A percentile compares a stretch with the other conserved stretches of the same genome.
phyloP scores from a whole-genome alignment of 2,329 filamentous ascomycete species.

The Penicillium hesseltinei region DNA sequence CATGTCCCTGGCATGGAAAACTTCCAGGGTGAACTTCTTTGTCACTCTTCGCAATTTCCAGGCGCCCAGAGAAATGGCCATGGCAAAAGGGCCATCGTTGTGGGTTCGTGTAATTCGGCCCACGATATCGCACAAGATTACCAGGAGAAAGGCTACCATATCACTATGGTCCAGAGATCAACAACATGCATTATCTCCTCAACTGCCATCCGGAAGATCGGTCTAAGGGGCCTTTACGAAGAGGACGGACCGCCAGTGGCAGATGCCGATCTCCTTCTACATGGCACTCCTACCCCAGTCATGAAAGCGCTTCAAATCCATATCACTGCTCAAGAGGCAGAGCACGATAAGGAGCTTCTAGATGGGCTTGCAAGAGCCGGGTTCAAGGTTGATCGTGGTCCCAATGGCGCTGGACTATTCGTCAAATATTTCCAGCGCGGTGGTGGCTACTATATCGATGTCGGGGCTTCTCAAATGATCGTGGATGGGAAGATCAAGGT shows the following conservation, averaged over 20 bases:
- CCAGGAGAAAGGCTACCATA: conserved; percentile 61
- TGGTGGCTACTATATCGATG: background rate
- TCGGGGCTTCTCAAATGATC: conserved; percentile 49
- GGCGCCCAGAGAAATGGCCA: background rate
- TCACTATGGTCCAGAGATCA: background rate
- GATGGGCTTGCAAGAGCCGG: background rate
- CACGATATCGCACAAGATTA: conserved; percentile 70
- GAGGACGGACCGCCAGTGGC: background rate
- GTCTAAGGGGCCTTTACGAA: background rate
- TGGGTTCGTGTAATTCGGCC: conserved; percentile 67
- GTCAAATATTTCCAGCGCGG: background rate
- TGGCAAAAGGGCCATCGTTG: conserved; percentile 63
- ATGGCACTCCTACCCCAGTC: background rate
- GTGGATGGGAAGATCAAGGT: conserved; percentile 63
- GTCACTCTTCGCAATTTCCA: background rate
- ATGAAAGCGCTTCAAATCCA: background rate
- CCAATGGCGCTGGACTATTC: background rate
- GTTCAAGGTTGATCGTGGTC: background rate
- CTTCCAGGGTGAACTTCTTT: background rate
- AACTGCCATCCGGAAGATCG: background rate
- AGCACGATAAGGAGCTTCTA: background rate
- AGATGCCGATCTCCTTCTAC: background rate
- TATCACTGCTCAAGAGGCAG: background rate
- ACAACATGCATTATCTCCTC: background rate
- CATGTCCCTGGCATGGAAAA: background rate